These are phyloP conservation scores for Mycena kentingensis DNA, from an alignment of 768 basidiomycete species.

Conservation along the genomic window DNA sequence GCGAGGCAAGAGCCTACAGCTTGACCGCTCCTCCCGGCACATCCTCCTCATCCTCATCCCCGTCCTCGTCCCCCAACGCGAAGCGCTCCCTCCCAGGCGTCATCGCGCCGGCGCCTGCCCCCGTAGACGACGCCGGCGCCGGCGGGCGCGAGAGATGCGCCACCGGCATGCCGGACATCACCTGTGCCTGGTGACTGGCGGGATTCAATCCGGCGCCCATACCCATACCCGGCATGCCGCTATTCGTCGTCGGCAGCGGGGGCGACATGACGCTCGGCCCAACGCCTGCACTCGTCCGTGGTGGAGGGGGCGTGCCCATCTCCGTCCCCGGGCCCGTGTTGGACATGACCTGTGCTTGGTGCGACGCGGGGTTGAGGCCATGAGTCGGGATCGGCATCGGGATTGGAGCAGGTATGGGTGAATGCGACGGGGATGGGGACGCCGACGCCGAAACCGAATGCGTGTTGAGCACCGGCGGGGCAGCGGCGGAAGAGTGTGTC, in stretches of 20 bases:
- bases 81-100: slow-evolving; percentile 5
- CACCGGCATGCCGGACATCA: slow-evolving; percentile 13
- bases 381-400: not conserved
- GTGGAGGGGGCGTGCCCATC: not conserved
- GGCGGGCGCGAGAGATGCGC: slow-evolving; percentile 4
- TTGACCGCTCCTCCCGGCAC: no score
- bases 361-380: slow-evolving; percentile 12
- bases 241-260: not conserved
- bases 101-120: not conserved
- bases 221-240: no score
- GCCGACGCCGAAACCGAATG: not conserved
- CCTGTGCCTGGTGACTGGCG: slow-evolving; percentile 16
- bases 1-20: no score
- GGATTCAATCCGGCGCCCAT: slow-evolving; percentile 4
- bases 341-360: slow-evolving; percentile 20
- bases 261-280: not conserved
- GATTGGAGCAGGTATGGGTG: not conserved
- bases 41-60: slow-evolving; percentile 9
- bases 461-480: not conserved
- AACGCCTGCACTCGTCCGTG: no score
- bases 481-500: slow-evolving; percentile 1
- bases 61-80: slow-evolving; percentile 13
- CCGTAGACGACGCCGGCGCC: not conserved
- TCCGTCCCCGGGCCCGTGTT: not conserved
- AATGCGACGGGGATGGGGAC: not conserved